Base-by-base conservation (phyloP, 768 basidiomycete species). In the Boletus sp. region DNA sequence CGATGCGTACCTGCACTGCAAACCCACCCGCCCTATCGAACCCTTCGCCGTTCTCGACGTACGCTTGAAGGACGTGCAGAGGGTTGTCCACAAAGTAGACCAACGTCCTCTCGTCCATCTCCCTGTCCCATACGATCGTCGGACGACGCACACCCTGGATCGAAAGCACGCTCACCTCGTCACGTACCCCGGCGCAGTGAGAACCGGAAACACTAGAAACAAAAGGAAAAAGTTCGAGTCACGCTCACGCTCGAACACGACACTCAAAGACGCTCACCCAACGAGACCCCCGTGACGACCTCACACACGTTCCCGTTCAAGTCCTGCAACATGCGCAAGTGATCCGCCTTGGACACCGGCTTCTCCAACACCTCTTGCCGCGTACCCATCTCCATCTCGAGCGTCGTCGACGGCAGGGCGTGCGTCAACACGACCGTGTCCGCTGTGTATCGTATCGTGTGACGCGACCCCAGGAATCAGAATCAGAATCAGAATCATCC, bases 371-470 rank as follows among this genome's bases (percentile, higher is more conserved):
- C 77, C 50, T 93, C 90, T 54, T 92, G 92, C 2, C 67, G 70
- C 6, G 71, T 71, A 28, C 76, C 70, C 1, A 72, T 72, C 51
- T 81, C 79, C 66, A 69, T 71, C 52, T 70, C 70, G 32, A 64
- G 50, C 11, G 86, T 81, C 2, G 83, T 81, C 42, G 82, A 73
- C 1, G 88, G 84, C 50, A 83, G 78, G 1, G 82, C 79, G 63
- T 89, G 90, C 5, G 87, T 89, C 41, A 99, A 76, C n/a, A 98
- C 94, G 14, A 99, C 86, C 0, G 97, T 98, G 70, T 99, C 97
- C 60, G 96, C 97, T 94, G 69, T 24, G 24, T 24, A 24, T n/a
- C 17, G 10, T 46, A n/a, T n/a, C n/a, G n/a, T n/a, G n/a, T n/a
- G n/a, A n/a, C n/a, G n/a, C n/a, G 24, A 24, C 24, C 24, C 24